Conservation (phyloP, 495 filamentous ascomycete species). For the Entonaema liquescens region DNA sequence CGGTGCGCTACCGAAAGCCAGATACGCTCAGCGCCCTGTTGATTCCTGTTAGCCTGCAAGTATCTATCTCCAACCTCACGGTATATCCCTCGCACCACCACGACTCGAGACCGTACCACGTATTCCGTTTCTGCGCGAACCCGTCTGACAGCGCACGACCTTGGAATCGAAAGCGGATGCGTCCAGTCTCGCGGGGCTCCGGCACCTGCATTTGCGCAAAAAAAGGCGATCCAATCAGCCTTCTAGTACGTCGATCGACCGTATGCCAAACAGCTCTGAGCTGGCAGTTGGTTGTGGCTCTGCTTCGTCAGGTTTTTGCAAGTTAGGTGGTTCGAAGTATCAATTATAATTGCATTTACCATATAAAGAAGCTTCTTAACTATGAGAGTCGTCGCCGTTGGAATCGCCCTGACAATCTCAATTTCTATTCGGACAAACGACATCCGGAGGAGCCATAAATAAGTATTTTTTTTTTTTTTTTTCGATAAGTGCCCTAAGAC, state of each 20-base stretch:
- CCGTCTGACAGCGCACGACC: constrained; percentile 36
- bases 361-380: constrained; percentile 11
- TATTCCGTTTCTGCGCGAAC: constrained; percentile 19
- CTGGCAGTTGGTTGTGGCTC: constrained; percentile 23
- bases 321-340: constrained; percentile 13
- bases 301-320: constrained; percentile 20
- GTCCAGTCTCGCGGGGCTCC: constrained; percentile 33
- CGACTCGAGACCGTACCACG: constrained; percentile 30
- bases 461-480: too few relatives aligned
- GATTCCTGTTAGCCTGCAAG: background rate
- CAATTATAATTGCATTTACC: constrained; percentile 5
- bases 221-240: constrained; percentile 27
- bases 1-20: background rate
- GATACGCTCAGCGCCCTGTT: background rate
- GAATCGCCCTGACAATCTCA: constrained; percentile 18
- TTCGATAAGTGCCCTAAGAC: background rate
- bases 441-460: constrained; percentile 15
- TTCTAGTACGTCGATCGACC: constrained; percentile 10
- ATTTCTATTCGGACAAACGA: constrained; percentile 6
- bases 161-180: constrained; percentile 34
- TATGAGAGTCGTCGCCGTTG: constrained; percentile 4
- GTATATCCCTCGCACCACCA: background rate
- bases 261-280: constrained; percentile 28
- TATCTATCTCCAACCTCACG: background rate
- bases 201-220: constrained; percentile 31